Conservation (phyloP, 139 green algal species). For the Tetradesmus lagerheimii region DNA sequence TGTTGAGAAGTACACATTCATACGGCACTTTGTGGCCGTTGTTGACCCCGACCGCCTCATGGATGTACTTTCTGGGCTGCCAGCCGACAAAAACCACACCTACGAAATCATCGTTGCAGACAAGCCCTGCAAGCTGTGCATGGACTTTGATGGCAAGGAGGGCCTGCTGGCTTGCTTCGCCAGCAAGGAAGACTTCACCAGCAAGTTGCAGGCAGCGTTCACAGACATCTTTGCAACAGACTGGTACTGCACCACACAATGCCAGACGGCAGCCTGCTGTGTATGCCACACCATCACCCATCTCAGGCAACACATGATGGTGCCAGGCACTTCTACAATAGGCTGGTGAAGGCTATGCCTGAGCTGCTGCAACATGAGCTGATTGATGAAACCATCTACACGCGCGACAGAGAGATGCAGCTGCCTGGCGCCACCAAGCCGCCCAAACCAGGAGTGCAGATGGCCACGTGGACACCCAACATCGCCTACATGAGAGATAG, state of each 20-base stretch:
- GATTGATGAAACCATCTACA: not conserved
- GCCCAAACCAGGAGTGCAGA: not conserved
- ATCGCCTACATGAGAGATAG: not conserved
- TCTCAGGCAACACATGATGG: not conserved
- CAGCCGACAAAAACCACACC: slow-evolving; percentile 16
- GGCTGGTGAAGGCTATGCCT: not conserved
- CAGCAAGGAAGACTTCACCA: not conserved
- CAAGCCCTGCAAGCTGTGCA: slow-evolving; percentile 14
- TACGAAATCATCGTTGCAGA: slow-evolving; percentile 6
- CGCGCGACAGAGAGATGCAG: not conserved
- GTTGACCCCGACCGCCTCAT: not conserved
- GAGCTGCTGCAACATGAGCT: not conserved
- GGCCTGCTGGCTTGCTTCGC: not conserved
- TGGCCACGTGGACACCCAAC: not conserved
- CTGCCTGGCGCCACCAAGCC: too few species aligned
- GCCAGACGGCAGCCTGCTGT: slow-evolving; percentile 5
- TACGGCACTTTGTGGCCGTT: not conserved
- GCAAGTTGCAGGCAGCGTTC: not conserved
- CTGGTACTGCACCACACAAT: not conserved
- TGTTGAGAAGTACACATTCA: not conserved
- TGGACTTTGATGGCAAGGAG: slow-evolving; percentile 5
- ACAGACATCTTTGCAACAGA: not conserved
- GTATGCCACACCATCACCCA: not conserved
- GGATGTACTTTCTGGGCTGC: not conserved
- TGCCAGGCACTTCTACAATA: slow-evolving; percentile 3